phyloP scores from a whole-genome alignment of 352 stramenopile species.

The Pseudoperonospora humuli region DNA sequence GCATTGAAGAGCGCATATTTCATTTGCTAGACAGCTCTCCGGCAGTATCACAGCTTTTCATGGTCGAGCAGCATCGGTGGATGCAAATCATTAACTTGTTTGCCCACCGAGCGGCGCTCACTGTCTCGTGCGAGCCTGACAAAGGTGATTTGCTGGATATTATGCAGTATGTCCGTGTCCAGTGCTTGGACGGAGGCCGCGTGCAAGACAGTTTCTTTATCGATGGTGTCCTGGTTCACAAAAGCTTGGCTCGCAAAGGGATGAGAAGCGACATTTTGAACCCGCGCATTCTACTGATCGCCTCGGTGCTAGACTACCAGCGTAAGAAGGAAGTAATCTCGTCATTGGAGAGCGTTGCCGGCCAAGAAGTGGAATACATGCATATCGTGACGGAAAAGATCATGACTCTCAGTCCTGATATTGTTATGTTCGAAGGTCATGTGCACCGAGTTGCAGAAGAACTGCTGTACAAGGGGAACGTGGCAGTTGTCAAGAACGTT shows the following conservation, averaged over 20 bases:
- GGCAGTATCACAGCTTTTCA: constrained; percentile 43
- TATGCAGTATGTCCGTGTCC: constrained; percentile 80
- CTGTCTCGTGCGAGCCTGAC: constrained; percentile 59
- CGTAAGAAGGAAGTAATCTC: constrained; percentile 77
- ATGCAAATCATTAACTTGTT: constrained; percentile 81
- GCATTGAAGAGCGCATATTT: constrained; percentile 72
- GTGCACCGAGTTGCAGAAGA: constrained; percentile 82
- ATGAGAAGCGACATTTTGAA: constrained; percentile 79
- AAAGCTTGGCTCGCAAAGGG: constrained; percentile 70
- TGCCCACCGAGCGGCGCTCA: constrained; percentile 48
- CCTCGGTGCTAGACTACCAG: constrained; percentile 78
- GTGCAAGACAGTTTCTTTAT: constrained; percentile 85
- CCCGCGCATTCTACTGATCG: constrained; percentile 76
- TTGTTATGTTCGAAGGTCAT: constrained; percentile 80
- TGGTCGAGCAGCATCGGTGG: constrained; percentile 71
- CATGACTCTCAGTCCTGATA: constrained; percentile 73
- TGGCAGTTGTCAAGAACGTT: constrained; percentile 84
- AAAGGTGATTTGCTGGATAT: constrained; percentile 72
- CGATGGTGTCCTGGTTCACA: constrained; percentile 83
- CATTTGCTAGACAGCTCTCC: constrained; percentile 49
- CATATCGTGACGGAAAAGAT: constrained; percentile 87
- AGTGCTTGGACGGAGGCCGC: constrained; percentile 65
- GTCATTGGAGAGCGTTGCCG: constrained; percentile 73
- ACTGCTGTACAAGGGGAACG: constrained; percentile 59
- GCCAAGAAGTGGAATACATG: constrained; percentile 87